Percentiles rank a stretch among this genome's conserved stretches.
phyloP scores from a whole-genome alignment of 805 yeast species.

The Starmerella vaccinii region DNA sequence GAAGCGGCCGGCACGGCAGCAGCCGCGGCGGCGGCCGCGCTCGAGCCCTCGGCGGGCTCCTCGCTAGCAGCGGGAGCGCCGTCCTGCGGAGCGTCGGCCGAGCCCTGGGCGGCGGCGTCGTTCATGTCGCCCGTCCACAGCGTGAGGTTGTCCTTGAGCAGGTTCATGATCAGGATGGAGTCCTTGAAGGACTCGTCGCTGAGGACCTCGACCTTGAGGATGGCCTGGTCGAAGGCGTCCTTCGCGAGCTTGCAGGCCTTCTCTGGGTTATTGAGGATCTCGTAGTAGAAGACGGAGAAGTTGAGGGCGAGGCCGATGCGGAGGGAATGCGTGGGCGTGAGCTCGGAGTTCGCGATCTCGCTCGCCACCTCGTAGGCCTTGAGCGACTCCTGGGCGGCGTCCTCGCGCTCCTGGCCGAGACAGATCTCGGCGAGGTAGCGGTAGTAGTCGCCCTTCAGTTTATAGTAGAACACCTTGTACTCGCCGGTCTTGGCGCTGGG shows the following conservation, averaged over 20 bases:
- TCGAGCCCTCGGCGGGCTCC: conserved; percentile 15
- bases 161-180: conserved; percentile 97
- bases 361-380: conserved; percentile 95
- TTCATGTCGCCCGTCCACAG: conserved; percentile 52
- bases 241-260: conserved; percentile 99
- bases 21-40: conserved; percentile 20
- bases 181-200: conserved; percentile 98
- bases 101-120: conserved; percentile 32
- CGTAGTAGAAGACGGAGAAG: conserved; percentile 97
- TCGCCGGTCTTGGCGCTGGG: conserved; percentile 96
- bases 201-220: conserved; percentile 95
- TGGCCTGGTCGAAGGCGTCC: conserved; percentile 99
- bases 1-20: conserved; percentile 10
- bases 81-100: conserved; percentile 14
- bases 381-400: conserved; percentile 86
- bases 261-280: conserved; percentile 95
- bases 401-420: conserved; percentile 82
- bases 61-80: conserved; percentile 10
- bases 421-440: conserved; percentile 98
- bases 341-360: conserved; percentile 94
- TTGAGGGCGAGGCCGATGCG: conserved; percentile 96
- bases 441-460: conserved; percentile 99
- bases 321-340: conserved; percentile 98
- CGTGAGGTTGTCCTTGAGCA: conserved; percentile 60
- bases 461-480: conserved; percentile 95